Percentiles rank a stretch among this genome's conserved stretches.
These are phyloP conservation scores for Mortierella alpina DNA, from an alignment of 192 early-diverging fungal species.

Conservation along the genomic window DNA sequence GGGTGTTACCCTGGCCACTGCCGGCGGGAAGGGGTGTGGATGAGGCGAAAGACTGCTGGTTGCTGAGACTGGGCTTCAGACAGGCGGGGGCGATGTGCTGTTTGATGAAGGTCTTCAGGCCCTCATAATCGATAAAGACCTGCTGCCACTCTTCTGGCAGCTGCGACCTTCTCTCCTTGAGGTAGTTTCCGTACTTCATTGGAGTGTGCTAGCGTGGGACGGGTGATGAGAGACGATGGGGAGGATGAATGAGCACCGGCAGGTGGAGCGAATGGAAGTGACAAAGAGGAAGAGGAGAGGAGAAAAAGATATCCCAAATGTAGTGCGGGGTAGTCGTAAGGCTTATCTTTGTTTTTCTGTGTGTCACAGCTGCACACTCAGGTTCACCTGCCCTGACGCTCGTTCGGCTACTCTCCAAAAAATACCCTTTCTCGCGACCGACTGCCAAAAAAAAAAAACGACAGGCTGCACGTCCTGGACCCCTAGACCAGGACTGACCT, in stretches of 20 bases:
- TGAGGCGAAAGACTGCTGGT: slow-evolving; percentile 53
- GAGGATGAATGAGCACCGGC: not conserved
- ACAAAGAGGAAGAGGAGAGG: not conserved
- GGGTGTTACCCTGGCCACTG: slow-evolving; percentile 5
- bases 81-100: slow-evolving; percentile 63
- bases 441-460: too few relatives aligned
- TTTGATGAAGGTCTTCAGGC: slow-evolving; percentile 77
- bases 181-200: slow-evolving; percentile 84
- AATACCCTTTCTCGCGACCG: too few relatives aligned
- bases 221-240: not conserved
- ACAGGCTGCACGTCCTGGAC: too few relatives aligned
- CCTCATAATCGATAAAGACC: slow-evolving; percentile 78
- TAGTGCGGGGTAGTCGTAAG: not conserved
- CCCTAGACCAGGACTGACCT: too few relatives aligned
- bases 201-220: not conserved
- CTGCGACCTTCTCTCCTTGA: slow-evolving; percentile 70
- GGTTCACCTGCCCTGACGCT: too few relatives aligned
- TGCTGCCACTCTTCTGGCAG: slow-evolving; percentile 74
- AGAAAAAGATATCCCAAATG: not conserved
- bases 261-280: not conserved
- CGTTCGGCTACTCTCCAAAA: too few relatives aligned
- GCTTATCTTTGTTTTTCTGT: not conserved
- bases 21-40: slow-evolving; percentile 45
- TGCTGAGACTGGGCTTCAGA: slow-evolving; percentile 61
- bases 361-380: too few relatives aligned